These are phyloP conservation scores for Colletotrichum lupini DNA, from an alignment of 2,329 filamentous ascomycete species.

Conservation along the genomic window DNA sequence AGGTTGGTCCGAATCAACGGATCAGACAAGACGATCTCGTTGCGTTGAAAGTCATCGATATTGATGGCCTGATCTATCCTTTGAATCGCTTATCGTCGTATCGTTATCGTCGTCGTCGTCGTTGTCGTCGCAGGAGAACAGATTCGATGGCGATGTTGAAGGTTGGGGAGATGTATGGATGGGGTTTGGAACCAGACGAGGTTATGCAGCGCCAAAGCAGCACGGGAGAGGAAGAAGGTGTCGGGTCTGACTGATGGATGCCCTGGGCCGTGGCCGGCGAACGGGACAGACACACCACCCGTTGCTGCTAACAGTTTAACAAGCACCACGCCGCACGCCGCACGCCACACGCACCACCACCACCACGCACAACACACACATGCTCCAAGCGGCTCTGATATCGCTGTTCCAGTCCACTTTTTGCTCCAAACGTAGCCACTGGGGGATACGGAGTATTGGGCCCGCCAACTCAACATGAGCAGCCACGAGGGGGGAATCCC, in stretches of 20 bases:
- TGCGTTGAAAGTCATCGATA: constrained; percentile 17
- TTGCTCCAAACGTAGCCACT: constrained; percentile 12
- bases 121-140: neutral
- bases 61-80: neutral
- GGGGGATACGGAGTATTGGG: neutral
- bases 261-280: constrained; percentile 4
- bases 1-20: constrained; percentile 25
- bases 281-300: constrained; percentile 9
- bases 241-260: constrained; percentile 2
- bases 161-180: neutral
- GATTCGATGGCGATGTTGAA: neutral
- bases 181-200: neutral
- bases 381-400: constrained; percentile 28
- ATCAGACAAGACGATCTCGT: constrained; percentile 13
- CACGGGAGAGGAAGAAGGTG: constrained; percentile 12
- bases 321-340: neutral
- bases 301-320: neutral
- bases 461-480: constrained; percentile 13
- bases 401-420: constrained; percentile 20
- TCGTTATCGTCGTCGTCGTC: constrained; percentile 28
- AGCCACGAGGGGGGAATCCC: constrained; percentile 18
- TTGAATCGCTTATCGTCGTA: neutral
- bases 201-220: constrained; percentile 12
- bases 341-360: too few species aligned
- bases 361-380: neutral